Base-by-base conservation (phyloP, 2,329 filamentous ascomycete species). In the Eutypella sp. region DNA sequence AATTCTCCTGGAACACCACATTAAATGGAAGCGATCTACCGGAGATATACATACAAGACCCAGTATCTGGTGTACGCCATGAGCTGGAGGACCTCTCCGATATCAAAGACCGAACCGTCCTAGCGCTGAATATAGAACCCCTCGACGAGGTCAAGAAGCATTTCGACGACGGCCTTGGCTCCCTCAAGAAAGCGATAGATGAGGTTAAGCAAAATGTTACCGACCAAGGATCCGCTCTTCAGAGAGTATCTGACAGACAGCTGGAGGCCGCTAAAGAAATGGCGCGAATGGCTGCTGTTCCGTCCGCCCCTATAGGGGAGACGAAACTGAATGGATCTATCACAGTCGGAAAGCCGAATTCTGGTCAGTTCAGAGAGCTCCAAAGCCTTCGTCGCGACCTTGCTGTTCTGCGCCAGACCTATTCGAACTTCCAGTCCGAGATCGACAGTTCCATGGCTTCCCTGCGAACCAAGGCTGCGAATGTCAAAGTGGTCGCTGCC, bases 1-100 rank as follows among this genome's bases (percentile, higher is more conserved):
- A 96, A 64, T 99, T 99, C 62, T 93, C 92, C 0, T 99, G 95
- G 91, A 97, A 96, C 58, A 96, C 92, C 1, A 91, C 97, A 57
- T 86, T 89, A 49, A 95, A 96, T 58, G 93, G 93, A 7, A 81
- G 83, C 13, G 93, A 99, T 62, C 71, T 99, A 39, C 93, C 93
- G 0, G 93, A 99, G 58, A 97, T 99, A 15, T 96, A 99, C 64
- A 93, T 99, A 15, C 93, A 99, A 65, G 93, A 99, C 63, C 86
- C 91, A 0, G 79, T 96, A 2, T 97, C 93, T 8, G 93, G 93
- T 1, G 87, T 99, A n/a, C 85, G 93, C 15, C 92, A 99, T 64
- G 93, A 99, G 68, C 72, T 99, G 20, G 93, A 99, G 64, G 93
- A 99, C 61, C 73, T 99, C 24, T 81, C 75, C 16, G 93, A 99